Base-by-base conservation (phyloP, 2,329 filamentous ascomycete species). In the Trichoderma koningiopsis region DNA sequence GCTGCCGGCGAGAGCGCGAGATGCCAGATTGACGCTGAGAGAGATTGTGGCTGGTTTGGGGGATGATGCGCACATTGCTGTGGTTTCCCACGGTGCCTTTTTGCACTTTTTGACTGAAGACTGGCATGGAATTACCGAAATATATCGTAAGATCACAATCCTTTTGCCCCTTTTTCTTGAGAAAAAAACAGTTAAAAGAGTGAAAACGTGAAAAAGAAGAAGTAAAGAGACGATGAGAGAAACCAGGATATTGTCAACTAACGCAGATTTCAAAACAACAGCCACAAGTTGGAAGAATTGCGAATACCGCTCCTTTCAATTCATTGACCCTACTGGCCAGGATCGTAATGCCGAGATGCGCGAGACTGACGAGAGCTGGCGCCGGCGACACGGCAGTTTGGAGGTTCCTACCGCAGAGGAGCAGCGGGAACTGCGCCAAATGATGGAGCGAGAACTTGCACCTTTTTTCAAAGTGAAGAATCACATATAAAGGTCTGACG, bases 91-190 rank as follows among this genome's bases (percentile, higher is more conserved):
- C 75, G 94, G 94, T 1, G 92, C 91, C 0, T 92, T 94, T 74
- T 77, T 97, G 74, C 94, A 97, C 78, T 96, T 93, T 75, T 81
- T 97, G 72, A 96, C 92, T 0, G 88, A 94, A 73, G 93, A 97
- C 75, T 96, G 90, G 88, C 83, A 88, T 66, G 91, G 89, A 53
- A 85, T 86, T 11, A 70, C 68, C 5, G 61, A 22, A 24, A 62
- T 24, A 61, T 68, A 70, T 31, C 62, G 68, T 70, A 68, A 67
- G 62, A 35, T 24, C n/a, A 22, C 40, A 2, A 37, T 27, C 19
- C 53, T 37, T 13, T 47, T 10, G 8, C 40, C 22, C n/a, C 16
- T 19, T 55, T 31, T 55, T 10, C 24, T 55, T 55, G 11, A 53
- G 7, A 35, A 6, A 35, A 6, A 14, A 35, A 35, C 33, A 35